A percentile compares a stretch with the other conserved stretches of the same genome.
phyloP scores from a whole-genome alignment of 1,284 basidiomycete genomes.

The Mycosarcoma mackinlayi region DNA sequence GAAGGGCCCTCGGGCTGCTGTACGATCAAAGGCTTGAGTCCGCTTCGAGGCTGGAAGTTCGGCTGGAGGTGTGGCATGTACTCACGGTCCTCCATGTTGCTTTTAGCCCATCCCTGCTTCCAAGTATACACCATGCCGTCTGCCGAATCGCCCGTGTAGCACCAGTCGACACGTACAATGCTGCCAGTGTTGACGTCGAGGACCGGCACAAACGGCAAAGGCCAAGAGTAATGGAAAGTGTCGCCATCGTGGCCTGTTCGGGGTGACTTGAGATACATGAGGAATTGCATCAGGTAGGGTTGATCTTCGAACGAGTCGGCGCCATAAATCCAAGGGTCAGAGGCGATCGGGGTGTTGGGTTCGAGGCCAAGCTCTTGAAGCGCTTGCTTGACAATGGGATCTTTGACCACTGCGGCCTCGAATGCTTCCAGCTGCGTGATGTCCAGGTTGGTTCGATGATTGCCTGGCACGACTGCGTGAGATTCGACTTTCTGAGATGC shows the following conservation, averaged over 20 bases:
- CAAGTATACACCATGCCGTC: conserved; percentile 56
- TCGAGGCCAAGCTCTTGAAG: conserved; percentile 45
- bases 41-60: conserved; percentile 22
- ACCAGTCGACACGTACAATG: conserved; percentile 55
- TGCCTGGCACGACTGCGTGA: conserved; percentile 17
- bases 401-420: conserved; percentile 21
- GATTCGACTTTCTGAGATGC: conserved; percentile 17
- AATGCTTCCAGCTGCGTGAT: conserved; percentile 32
- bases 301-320: conserved; percentile 46
- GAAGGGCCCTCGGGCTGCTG: conserved; percentile 57
- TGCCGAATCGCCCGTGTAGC: conserved; percentile 58
- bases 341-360: conserved; percentile 32
- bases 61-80: conserved; percentile 62
- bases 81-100: conserved; percentile 63
- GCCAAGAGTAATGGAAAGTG: conserved; percentile 68
- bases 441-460: conserved; percentile 37
- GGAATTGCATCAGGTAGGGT: conserved; percentile 47
- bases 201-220: conserved; percentile 68
- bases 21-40: conserved; percentile 52
- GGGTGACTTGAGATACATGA: conserved; percentile 50
- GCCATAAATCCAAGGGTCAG: conserved; percentile 60
- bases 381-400: conserved; percentile 34
- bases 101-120: conserved; percentile 58
- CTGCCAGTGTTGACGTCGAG: conserved; percentile 58
- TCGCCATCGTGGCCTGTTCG: conserved; percentile 34